A percentile compares a stretch with the other conserved stretches of the same genome.
Evolutionary conservation across 768 basidiomycete genomes (phyloP).

Genomic region (Russula foetens): DNA sequence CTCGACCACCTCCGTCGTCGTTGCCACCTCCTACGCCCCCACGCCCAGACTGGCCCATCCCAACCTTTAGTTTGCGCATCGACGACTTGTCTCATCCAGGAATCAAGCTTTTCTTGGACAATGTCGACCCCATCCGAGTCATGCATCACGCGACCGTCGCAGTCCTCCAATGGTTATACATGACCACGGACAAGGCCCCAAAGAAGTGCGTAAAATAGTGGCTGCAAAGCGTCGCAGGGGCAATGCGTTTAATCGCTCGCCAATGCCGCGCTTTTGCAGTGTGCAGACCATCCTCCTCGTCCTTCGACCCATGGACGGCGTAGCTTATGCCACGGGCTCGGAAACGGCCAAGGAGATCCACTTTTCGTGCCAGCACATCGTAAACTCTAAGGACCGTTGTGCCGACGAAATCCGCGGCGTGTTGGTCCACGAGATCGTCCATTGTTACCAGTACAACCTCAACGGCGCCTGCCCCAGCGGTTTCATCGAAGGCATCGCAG

Average conservation of each 20-base stretch:
- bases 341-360: conserved; percentile 62
- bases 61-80: conserved; percentile 43
- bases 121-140: conserved; percentile 35
- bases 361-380: conserved; percentile 59
- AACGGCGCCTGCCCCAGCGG: conserved; percentile 55
- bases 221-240: not conserved
- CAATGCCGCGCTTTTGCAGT: not conserved
- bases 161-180: conserved; percentile 15
- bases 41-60: conserved; percentile 38
- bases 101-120: conserved; percentile 41
- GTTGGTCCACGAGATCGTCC: conserved; percentile 67
- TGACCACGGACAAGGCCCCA: conserved; percentile 16
- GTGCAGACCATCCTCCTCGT: conserved; percentile 43
- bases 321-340: conserved; percentile 58
- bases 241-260: not conserved
- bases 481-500: conserved; percentile 74
- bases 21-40: conserved; percentile 10
- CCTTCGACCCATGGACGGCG: conserved; percentile 57
- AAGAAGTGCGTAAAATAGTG: conserved; percentile 14
- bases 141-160: conserved; percentile 28
- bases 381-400: conserved; percentile 34
- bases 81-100: conserved; percentile 52
- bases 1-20: not conserved
- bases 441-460: conserved; percentile 69
- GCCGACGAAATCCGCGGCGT: conserved; percentile 62